phyloP scores from a whole-genome alignment of 495 filamentous ascomycete genomes.

The Tuber microsphaerosporum region DNA sequence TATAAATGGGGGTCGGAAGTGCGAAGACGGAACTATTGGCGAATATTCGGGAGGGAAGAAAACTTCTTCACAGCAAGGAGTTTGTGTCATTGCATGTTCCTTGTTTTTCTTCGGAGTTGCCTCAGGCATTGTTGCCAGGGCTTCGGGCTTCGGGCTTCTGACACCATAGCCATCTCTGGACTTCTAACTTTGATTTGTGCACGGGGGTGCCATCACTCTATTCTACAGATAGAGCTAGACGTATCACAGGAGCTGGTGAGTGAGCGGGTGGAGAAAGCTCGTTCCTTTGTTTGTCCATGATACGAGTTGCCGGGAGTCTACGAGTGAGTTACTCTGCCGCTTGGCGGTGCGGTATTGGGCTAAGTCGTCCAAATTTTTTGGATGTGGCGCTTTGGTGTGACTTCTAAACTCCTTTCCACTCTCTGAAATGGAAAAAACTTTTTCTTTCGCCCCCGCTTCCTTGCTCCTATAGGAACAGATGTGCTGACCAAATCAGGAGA shows the following conservation, averaged over 20 bases:
- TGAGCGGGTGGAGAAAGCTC: background rate
- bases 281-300: background rate
- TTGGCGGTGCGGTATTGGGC: background rate
- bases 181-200: too few relatives aligned
- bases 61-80: too few relatives aligned
- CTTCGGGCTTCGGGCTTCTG: too few relatives aligned
- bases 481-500: background rate
- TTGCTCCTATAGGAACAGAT: background rate
- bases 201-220: too few relatives aligned
- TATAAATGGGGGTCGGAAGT: too few relatives aligned
- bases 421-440: background rate
- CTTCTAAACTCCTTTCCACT: background rate
- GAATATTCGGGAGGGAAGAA: too few relatives aligned
- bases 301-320: background rate
- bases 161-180: too few relatives aligned
- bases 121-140: too few relatives aligned
- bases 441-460: background rate
- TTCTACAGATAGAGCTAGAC: background rate
- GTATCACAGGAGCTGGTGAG: background rate
- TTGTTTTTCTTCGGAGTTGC: too few relatives aligned
- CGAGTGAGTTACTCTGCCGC: background rate
- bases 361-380: background rate
- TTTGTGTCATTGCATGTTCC: too few relatives aligned
- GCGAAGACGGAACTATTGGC: too few relatives aligned
- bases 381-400: background rate